Base-by-base conservation (phyloP, 495 filamentous ascomycete genomes). In the Recurvomyces mirabilis region DNA sequence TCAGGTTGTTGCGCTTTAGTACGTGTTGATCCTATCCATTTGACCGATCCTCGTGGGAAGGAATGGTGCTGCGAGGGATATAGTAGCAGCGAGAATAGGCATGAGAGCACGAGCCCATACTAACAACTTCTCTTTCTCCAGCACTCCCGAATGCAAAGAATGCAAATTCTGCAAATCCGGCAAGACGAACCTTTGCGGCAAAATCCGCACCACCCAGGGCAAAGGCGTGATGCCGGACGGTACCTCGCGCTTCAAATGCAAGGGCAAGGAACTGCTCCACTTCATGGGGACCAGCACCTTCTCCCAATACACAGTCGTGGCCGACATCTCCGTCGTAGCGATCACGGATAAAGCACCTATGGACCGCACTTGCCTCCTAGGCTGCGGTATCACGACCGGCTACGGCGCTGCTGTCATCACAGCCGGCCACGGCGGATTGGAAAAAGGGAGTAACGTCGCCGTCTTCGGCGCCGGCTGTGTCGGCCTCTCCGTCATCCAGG, bases 281-380 rank as follows among this genome's bases (percentile, higher is more conserved):
- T 98, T 96, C 71, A 98, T 98, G 91, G 91, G 91, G 57, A 93
- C 86, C 39, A 94, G 87, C 13, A 98, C 91, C 55, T 98, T 98
- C 74, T 87, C 85, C 14, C 89, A 96, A 69, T 98, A 93, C 69
- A 96, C 93, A 33, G 91, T 98, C 47, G 87, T 98, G 11, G 89
- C 91, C 62, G 91, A 98, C 61, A 98, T 98, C 69, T 94, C 87
- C 35, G 91, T 95, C 35, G 91, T 96, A 13, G 82, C 87, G 37
- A 87, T 96, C 52, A 93, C 86, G 38, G 73, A 74, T 43, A 78
- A 91, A 52, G 89, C 88, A n/a, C 79, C 85, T 35, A 93, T 93
- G 76, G 91, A 98, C 70, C 81, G 86, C 44, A 88, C 89, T 15
- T 98, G 91, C 62, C 71, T 98, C 59, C 74, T 98, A 32, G 91